Base-by-base conservation (phyloP, 345 rosid genomes). In the Conringia planisiliqua region DNA sequence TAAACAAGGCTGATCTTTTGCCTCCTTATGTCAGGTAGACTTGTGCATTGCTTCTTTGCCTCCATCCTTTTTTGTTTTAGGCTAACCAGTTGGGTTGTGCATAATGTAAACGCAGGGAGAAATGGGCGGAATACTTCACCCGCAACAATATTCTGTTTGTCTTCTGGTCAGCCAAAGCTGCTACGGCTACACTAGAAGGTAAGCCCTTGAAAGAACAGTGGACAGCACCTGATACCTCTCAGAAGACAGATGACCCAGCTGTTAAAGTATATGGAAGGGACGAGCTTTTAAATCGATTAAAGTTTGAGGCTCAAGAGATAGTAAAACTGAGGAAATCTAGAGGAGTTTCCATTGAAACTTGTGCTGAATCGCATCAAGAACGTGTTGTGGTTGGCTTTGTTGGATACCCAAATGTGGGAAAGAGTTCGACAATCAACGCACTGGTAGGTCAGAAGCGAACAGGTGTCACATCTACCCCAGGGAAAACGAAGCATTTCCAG, bases 161-260 rank as follows among this genome's bases (percentile, higher is more conserved):
- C 11, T 95, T 95, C 84, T 95, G 97, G 97, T 92, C 99, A 51
- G 99, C 97, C 26, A 95, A 90, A 85, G 96, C 91, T 77, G 97
- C 97, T 71, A 75, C 90, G 44, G 92, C 90, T 72, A 81, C 67
- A 13, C 74, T 88, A 61, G 93, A 90, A 84, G 98, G 96, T 44
- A 91, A 88, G 86, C 62, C 52, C 39, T 71, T 85, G 10, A 60
- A 76, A 48, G 74, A 71, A 46, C 72, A 74, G n/a, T 80, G 87
- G 88, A 71, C 59, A 57, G 44, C 24, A 9, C 75, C 83, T 52
- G 62, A 55, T 74, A 58, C 69, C 40, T 65, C 24, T 46, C 81
- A 81, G 48, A 61, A 73, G 74, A 65, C 32, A 46, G 88, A 87
- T 36, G 81, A 86, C 72, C 80, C 84, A 13, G 84, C 85, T 33